A percentile compares a stretch with the other conserved stretches of the same genome.
Conservation (phyloP, 192 early-diverging fungal species). For the Umbelopsis isabellina region DNA sequence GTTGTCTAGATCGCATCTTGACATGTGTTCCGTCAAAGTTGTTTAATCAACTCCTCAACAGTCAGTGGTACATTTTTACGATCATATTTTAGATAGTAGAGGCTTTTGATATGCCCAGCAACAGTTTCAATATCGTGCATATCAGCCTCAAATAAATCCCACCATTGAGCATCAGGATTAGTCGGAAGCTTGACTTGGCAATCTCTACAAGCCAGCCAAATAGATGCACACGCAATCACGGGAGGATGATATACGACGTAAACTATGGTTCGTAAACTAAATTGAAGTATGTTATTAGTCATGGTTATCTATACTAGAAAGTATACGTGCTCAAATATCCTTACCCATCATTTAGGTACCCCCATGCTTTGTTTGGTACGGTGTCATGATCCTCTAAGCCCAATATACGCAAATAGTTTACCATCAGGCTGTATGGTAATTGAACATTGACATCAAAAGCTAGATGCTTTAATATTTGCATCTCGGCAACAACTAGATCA, state of each 20-base stretch:
- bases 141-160: constrained; percentile 36
- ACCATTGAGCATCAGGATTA: constrained; percentile 33
- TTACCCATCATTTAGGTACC: constrained; percentile 90
- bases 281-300: not conserved
- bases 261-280: constrained; percentile 72
- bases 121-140: constrained; percentile 50
- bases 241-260: constrained; percentile 78
- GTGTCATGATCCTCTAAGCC: constrained; percentile 72
- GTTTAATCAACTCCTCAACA: constrained; percentile 51
- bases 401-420: constrained; percentile 89
- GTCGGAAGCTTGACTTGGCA: constrained; percentile 66
- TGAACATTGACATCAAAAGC: constrained; percentile 97
- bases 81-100: constrained; percentile 57
- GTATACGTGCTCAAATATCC: not conserved
- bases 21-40: not conserved
- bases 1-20: not conserved
- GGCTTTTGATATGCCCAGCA: constrained; percentile 60
- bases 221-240: constrained; percentile 85
- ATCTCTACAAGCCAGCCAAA: constrained; percentile 79
- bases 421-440: constrained; percentile 93
- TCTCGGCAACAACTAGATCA: constrained; percentile 79
- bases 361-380: constrained; percentile 90
- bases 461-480: constrained; percentile 85
- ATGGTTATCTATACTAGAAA: not conserved
- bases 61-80: constrained; percentile 60